These are phyloP conservation scores for Daldinia grandis DNA, from an alignment of 495 filamentous ascomycete genomes.

Conservation along the genomic window DNA sequence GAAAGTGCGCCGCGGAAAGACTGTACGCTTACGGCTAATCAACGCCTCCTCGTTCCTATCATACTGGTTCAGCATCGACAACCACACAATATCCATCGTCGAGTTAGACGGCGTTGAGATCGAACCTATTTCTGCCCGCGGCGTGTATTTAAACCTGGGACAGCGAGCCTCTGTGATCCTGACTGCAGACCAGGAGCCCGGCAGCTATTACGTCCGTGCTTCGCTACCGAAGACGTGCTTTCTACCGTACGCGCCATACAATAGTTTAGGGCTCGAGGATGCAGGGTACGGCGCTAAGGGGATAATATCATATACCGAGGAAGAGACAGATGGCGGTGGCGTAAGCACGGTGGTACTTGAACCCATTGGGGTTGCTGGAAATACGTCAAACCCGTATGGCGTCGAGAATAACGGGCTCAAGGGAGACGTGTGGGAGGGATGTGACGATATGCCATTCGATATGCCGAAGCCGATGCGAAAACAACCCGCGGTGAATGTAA, in stretches of 20 bases:
- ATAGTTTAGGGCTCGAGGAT: conserved; percentile 38
- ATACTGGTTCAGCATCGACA: conserved; percentile 46
- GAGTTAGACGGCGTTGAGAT: conserved; percentile 47
- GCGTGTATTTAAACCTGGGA: conserved; percentile 45
- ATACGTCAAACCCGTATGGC: conserved; percentile 45
- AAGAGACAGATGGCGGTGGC: not conserved
- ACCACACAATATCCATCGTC: conserved; percentile 44
- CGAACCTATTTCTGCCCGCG: conserved; percentile 35
- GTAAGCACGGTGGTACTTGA: not conserved
- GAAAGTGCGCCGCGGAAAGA: conserved; percentile 13
- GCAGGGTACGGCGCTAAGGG: conserved; percentile 35
- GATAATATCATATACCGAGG: conserved; percentile 31
- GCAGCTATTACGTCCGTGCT: conserved; percentile 44
- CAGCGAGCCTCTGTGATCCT: conserved; percentile 44
- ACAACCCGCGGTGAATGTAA: conserved; percentile 37
- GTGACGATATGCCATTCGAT: conserved; percentile 49
- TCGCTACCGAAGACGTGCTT: conserved; percentile 45
- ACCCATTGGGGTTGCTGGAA: conserved; percentile 39
- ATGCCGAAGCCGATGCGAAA: conserved; percentile 44
- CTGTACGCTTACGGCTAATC: conserved; percentile 41
- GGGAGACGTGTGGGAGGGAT: conserved; percentile 47
- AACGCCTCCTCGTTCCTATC: conserved; percentile 43
- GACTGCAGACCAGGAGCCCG: conserved; percentile 38
- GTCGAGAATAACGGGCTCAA: conserved; percentile 41
- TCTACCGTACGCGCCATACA: conserved; percentile 43